These are phyloP conservation scores for Fusarium longipes DNA, from an alignment of 2,329 filamentous ascomycete genomes.

Conservation along the genomic window DNA sequence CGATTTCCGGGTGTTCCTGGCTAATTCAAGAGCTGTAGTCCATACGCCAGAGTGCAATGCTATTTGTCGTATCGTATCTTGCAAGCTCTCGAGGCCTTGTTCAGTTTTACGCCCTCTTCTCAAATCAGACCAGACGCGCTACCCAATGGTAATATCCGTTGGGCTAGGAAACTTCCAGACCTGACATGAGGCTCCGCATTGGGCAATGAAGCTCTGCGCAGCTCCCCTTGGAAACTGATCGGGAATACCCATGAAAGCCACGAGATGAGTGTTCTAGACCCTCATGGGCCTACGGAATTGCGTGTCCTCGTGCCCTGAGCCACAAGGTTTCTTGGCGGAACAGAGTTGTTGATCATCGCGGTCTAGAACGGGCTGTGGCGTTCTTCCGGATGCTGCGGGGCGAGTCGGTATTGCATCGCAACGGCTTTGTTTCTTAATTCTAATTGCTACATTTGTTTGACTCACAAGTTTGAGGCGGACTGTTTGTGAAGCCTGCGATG, in stretches of 20 bases:
- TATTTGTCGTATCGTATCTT: not conserved
- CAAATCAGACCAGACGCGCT: not conserved
- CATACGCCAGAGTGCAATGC: constrained; percentile 2
- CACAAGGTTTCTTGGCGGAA: constrained; percentile 21
- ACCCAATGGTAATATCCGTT: constrained; percentile 16
- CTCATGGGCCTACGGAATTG: not conserved
- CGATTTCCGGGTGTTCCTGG: constrained; percentile 16
- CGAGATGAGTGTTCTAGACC: constrained; percentile 24
- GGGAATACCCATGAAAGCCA: constrained; percentile 37
- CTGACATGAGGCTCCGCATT: not conserved
- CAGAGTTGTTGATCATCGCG: not conserved
- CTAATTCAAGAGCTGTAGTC: constrained; percentile 8
- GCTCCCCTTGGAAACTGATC: constrained; percentile 33
- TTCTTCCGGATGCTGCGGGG: constrained; percentile 29
- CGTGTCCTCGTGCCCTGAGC: constrained; percentile 42
- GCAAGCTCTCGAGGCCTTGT: not conserved
- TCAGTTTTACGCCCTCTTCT: constrained; percentile 11
- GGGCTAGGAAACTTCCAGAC: not conserved
- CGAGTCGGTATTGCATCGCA: not conserved
- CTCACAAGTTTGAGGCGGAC: not conserved
- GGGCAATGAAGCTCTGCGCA: not conserved
- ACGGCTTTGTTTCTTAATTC: constrained; percentile 14
- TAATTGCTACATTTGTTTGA: not conserved
- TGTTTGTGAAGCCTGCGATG: constrained; percentile 7
- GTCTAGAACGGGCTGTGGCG: constrained; percentile 38